A percentile compares a stretch with the other conserved stretches of the same genome.
Conservation (phyloP, 306 rosid genomes). For the Luffa acutangula region DNA sequence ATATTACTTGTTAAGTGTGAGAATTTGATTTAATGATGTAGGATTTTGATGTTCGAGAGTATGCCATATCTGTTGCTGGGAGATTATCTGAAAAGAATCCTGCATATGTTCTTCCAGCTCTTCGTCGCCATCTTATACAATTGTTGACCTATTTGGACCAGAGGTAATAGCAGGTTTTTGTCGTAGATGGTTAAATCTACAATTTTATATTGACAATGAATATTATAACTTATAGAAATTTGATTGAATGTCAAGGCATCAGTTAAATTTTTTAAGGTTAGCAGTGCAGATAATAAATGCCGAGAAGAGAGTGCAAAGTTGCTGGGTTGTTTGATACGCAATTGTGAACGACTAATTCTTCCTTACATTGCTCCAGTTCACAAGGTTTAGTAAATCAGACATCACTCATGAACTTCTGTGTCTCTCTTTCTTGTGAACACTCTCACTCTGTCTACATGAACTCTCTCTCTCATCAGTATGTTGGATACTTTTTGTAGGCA, state of each 20-base stretch:
- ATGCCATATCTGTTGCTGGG: constrained; percentile 90
- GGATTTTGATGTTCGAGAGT: constrained; percentile 97
- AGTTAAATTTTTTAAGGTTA: constrained; percentile 31
- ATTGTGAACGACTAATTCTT: constrained; percentile 83
- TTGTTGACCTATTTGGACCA: constrained; percentile 79
- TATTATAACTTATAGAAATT: not conserved
- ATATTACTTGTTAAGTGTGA: not conserved
- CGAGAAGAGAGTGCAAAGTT: constrained; percentile 98
- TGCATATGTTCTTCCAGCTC: constrained; percentile 98
- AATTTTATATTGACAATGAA: not conserved
- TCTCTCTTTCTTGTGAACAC: not conserved
- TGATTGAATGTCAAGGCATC: not conserved
- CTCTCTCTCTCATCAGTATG: not conserved
- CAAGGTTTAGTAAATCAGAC: constrained; percentile 44
- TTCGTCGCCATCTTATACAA: constrained; percentile 98
- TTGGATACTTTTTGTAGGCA: constrained; percentile 43
- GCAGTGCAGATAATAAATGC: constrained; percentile 99
- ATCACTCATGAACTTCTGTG: not conserved
- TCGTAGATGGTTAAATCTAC: not conserved
- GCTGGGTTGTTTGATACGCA: constrained; percentile 90
- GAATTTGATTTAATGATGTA: constrained; percentile 20
- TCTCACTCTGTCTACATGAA: not conserved
- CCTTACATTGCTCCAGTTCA: constrained; percentile 95
- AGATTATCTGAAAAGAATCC: constrained; percentile 96
- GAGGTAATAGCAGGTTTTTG: constrained; percentile 41